These are phyloP conservation scores for Taphrina betulina DNA, from an alignment of 1,139 yeast species.

Conservation along the genomic window DNA sequence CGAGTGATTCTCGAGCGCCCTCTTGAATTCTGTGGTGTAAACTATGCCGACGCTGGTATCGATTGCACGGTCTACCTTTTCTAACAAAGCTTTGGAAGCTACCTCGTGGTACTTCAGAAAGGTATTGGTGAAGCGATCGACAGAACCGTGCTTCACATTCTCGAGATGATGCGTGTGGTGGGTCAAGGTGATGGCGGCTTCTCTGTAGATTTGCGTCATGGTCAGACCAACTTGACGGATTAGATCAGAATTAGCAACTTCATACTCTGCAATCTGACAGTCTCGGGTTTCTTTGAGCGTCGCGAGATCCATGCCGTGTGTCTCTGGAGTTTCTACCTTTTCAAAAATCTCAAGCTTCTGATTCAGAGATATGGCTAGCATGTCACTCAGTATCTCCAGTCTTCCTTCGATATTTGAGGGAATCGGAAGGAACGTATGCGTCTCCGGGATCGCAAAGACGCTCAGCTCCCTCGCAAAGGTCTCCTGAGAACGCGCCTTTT, in stretches of 20 bases:
- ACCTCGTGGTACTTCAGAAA: constrained; percentile 11
- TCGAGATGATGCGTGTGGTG: constrained; percentile 6
- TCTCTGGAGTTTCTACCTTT: not conserved
- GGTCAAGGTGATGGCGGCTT: not conserved
- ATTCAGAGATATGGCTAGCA: constrained; percentile 7
- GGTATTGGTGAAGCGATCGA: constrained; percentile 2
- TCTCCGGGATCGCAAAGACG: constrained; percentile 3
- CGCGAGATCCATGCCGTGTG: not conserved
- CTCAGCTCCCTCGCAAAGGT: not conserved
- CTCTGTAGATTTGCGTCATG: not conserved
- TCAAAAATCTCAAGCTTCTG: not conserved
- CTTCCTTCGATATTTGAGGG: constrained; percentile 3
- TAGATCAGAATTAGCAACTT: not conserved
- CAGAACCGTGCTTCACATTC: constrained; percentile 13
- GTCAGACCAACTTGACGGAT: not conserved
- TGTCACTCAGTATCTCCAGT: constrained; percentile 10
- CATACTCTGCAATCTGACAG: constrained; percentile 1
- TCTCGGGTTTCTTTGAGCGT: not conserved
- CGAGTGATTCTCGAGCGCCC: not conserved
- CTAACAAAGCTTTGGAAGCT: constrained; percentile 2
- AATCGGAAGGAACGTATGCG: not conserved
- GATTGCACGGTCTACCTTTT: not conserved
- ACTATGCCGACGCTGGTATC: not conserved
- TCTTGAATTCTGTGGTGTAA: constrained; percentile 5
- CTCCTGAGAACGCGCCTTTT: not conserved